A percentile compares a stretch with the other conserved stretches of the same genome.
Conservation (phyloP, 164 flowering plant genomes). For the Brasenia schreberi region DNA sequence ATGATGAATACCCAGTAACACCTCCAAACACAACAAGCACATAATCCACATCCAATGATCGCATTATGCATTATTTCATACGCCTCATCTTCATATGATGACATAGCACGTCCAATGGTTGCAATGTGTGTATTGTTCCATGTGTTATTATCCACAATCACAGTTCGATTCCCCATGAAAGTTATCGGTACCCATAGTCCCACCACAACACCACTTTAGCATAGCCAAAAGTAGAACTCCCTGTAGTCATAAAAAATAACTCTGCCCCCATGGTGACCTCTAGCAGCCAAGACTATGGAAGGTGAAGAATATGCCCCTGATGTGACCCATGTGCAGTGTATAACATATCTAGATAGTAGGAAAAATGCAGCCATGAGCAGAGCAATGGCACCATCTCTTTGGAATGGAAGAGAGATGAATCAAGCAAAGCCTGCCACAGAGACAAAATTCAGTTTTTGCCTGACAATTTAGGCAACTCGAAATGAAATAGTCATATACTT, state of each 20-base stretch:
- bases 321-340: constrained; percentile 97
- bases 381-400: constrained; percentile 69
- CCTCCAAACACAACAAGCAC: constrained; percentile 98
- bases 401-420: constrained; percentile 83
- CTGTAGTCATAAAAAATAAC: constrained; percentile 97
- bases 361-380: constrained; percentile 86
- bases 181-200: constrained; percentile 99
- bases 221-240: constrained; percentile 97
- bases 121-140: constrained; percentile 99
- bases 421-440: constrained; percentile 43
- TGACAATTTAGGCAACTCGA: not conserved
- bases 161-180: constrained; percentile 98
- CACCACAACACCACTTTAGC: constrained; percentile 99
- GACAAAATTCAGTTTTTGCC: not conserved
- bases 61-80: constrained; percentile 74
- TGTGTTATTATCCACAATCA: constrained; percentile 94
- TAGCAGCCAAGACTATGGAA: constrained; percentile 95
- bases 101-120: constrained; percentile 99
- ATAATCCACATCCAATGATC: constrained; percentile 90
- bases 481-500: not conserved
- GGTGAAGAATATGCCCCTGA: constrained; percentile 99
- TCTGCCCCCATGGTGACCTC: constrained; percentile 90
- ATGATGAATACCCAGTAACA: constrained; percentile 97
- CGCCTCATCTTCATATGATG: constrained; percentile 96
- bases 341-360: constrained; percentile 77